Base-by-base conservation (phyloP, 345 rosid species). In the Bruguiera parviflora region DNA sequence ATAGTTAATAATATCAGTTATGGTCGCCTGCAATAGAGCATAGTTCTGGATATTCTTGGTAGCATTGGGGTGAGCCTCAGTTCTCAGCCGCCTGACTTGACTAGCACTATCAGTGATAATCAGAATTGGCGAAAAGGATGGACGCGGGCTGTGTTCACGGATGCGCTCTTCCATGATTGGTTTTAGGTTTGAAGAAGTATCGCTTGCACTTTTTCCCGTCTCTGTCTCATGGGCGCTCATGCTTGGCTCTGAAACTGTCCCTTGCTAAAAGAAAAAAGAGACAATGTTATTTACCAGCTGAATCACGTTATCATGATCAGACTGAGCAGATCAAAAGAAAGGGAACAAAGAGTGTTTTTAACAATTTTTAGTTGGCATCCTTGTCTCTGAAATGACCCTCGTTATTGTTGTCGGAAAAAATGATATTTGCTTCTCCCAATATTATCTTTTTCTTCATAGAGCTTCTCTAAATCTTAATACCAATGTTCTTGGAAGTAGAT, bases 1-100 rank as follows among this genome's bases (percentile, higher is more conserved):
- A 69, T 77, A 84, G 58, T 78, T 78, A 59, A 78, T 57, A 47
- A 88, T 84, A 63, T 86, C 90, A 4, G 83, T 66, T 28, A 84
- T 75, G 8, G 92, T 82, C 21, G 90, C 88, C 63, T 84, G 87
- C 59, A 84, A 72, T 53, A 86, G 87, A 27, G 85, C 78, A 68
- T 51, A 73, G 65, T 82, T 82, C 73, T 86, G 88, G 59, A 84
- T 78, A 70, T 86, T 88, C 77, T 72, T 85, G 16, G 73, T 43
- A 2, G 90, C 92, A 77, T 81, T 86, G 0, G 88, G 90, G 63
- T 84, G 90, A 55, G 76, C 87, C 61, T 81, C 86, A 0, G 86
- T 81, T 62, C 74, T 71, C 0, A 67, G 69, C 5, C 75, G 28
- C 29, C 64, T 35, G 62, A 77, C 60, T 6, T 11, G 63, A 31